Evolutionary conservation across 1,284 basidiomycete species (phyloP).

Genomic region (Microbotryum silenes-acaulis): DNA sequence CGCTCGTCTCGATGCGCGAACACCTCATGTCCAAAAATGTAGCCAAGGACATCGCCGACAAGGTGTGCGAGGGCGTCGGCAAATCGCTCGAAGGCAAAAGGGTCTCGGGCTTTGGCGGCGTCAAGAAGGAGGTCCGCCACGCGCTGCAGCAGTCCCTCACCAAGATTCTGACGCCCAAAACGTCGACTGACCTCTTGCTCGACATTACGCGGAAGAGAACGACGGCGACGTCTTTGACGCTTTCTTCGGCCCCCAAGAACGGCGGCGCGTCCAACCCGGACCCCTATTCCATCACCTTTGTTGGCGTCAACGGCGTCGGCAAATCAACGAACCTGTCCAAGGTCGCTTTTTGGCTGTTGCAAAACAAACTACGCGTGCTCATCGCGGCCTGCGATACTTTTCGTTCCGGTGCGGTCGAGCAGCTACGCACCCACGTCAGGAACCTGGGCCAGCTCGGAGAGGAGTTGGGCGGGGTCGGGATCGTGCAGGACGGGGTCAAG

Average conservation of each 20-base stretch:
- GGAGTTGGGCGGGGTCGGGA: slow-evolving; percentile 46
- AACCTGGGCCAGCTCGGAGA: slow-evolving; percentile 84
- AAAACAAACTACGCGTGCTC: slow-evolving; percentile 84
- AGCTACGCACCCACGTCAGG: slow-evolving; percentile 89
- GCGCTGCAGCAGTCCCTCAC: slow-evolving; percentile 84
- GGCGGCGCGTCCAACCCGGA: slow-evolving; percentile 17
- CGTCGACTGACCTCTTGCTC: slow-evolving; percentile 87
- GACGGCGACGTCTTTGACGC: not conserved
- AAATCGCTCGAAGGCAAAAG: slow-evolving; percentile 83
- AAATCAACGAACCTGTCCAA: slow-evolving; percentile 98
- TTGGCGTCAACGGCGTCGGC: slow-evolving; percentile 99
- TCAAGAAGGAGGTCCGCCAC: slow-evolving; percentile 72
- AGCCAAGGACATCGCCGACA: slow-evolving; percentile 86
- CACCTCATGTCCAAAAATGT: slow-evolving; percentile 99
- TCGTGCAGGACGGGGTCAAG: slow-evolving; percentile 32
- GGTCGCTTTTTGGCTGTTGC: slow-evolving; percentile 98
- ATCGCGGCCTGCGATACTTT: slow-evolving; percentile 99
- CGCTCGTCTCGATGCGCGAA: slow-evolving; percentile 88
- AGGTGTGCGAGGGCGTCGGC: slow-evolving; percentile 88
- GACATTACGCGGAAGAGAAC: slow-evolving; percentile 49
- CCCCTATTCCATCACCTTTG: slow-evolving; percentile 88
- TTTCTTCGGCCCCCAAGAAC: not conserved
- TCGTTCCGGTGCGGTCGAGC: slow-evolving; percentile 94
- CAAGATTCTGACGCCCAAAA: slow-evolving; percentile 89
- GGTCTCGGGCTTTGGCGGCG: slow-evolving; percentile 42